These are phyloP conservation scores for Trichosphaerium sp. DNA, from an alignment of 78 protist genomes.

Conservation along the genomic window DNA sequence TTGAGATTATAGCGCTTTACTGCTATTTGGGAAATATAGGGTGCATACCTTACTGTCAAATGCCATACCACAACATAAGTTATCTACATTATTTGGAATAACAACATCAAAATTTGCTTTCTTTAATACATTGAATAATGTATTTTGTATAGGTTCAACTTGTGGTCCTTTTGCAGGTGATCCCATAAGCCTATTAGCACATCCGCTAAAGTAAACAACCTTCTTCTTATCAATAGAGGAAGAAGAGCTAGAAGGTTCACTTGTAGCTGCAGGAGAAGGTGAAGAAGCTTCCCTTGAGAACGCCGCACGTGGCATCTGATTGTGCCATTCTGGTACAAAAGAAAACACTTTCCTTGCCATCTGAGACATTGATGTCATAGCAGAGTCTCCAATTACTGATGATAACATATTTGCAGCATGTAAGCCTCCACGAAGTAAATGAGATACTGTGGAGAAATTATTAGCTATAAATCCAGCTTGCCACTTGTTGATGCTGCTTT, in stretches of 20 bases:
- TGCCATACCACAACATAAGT: conserved; percentile 18
- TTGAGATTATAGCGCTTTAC: too few species aligned
- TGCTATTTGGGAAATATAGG: too few species aligned
- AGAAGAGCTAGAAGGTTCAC: too few species aligned
- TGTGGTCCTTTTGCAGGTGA: not conserved
- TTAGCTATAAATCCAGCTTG: not conserved
- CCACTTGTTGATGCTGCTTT: not conserved
- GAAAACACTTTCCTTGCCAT: too few species aligned
- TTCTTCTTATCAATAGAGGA: too few species aligned
- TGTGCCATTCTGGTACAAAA: too few species aligned
- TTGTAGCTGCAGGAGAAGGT: too few species aligned
- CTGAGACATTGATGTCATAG: too few species aligned
- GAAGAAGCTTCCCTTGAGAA: too few species aligned
- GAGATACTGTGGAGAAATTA: not conserved
- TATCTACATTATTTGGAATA: not conserved
- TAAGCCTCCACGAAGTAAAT: not conserved
- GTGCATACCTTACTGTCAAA: conserved; percentile 30
- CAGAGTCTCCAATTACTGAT: too few species aligned
- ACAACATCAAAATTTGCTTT: not conserved
- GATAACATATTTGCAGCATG: too few species aligned
- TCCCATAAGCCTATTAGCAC: conserved; percentile 24
- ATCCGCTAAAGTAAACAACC: conserved; percentile 27
- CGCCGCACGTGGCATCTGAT: too few species aligned
- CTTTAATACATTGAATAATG: not conserved
- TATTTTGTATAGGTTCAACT: not conserved